Conservation (phyloP, 75 land plant species). For the Pseudotsuga menziesii region DNA sequence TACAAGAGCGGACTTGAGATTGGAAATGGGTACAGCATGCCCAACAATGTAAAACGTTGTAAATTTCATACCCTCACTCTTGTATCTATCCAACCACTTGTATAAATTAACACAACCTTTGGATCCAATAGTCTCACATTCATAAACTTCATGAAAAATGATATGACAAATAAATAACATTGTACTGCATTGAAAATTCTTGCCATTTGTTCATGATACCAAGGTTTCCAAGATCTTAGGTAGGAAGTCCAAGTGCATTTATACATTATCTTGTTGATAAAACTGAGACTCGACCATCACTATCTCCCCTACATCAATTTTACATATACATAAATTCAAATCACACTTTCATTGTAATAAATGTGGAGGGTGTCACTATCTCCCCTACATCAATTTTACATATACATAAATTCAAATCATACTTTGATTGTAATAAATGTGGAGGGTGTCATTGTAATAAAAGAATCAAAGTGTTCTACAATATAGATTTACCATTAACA, state of each 20-base stretch:
- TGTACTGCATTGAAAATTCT: background rate
- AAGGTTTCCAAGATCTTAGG: slow-evolving; percentile 44
- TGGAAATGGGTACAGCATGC: slow-evolving; percentile 65
- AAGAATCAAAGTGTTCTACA: background rate
- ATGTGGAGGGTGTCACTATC: slow-evolving; percentile 53
- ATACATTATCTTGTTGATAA: slow-evolving; percentile 52
- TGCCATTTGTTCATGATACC: slow-evolving; percentile 59
- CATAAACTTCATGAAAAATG: no score
- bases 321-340: no score
- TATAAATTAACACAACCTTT: background rate
- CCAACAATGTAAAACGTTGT: slow-evolving; percentile 77
- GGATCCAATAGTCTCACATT: no score
- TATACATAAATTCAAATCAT: no score
- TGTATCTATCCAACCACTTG: slow-evolving; percentile 58
- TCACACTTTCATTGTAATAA: no score
- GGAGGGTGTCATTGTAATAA: background rate
- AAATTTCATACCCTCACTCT: slow-evolving; percentile 52
- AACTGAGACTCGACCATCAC: slow-evolving; percentile 63
- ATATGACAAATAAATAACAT: no score
- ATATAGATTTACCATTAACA: no score
- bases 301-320: slow-evolving; percentile 46
- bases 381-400: slow-evolving; percentile 30
- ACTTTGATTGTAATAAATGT: background rate
- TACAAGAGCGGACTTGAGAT: slow-evolving; percentile 31
- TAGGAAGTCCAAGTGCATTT: slow-evolving; percentile 31